phyloP scores from a whole-genome alignment of 2,329 filamentous ascomycete genomes.

The Drechslerella stenobrocha region DNA sequence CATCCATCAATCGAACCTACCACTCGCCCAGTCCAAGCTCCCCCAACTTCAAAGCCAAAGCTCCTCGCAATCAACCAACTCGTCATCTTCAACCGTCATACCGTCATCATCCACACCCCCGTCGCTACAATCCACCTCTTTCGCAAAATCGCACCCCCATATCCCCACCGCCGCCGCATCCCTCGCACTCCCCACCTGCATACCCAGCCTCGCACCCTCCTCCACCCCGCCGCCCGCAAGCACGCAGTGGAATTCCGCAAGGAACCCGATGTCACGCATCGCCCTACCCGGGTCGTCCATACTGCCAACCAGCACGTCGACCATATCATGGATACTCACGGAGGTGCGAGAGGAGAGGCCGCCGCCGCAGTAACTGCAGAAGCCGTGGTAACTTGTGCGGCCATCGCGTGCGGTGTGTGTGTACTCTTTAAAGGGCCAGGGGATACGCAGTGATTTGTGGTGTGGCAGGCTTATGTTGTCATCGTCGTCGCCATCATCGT shows the following conservation, averaged over 20 bases:
- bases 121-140: constrained; percentile 1
- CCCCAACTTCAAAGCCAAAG: too few species aligned
- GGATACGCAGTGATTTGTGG: constrained; percentile 24
- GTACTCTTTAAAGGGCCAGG: constrained; percentile 42
- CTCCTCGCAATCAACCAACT: neutral
- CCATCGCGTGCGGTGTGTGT: constrained; percentile 26
- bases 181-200: constrained; percentile 14
- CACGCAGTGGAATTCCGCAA: constrained; percentile 34
- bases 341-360: constrained; percentile 36
- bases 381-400: constrained; percentile 32
- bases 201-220: constrained; percentile 24
- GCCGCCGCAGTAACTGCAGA: constrained; percentile 39
- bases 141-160: constrained; percentile 23
- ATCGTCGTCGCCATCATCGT: too few species aligned
- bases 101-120: too few species aligned
- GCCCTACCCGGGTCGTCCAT: constrained; percentile 39
- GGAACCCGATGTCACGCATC: constrained; percentile 24
- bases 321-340: constrained; percentile 27
- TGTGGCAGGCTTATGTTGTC: too few species aligned
- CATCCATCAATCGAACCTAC: too few species aligned
- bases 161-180: constrained; percentile 15
- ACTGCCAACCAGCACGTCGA: constrained; percentile 32
- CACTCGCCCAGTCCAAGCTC: too few species aligned
- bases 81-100: constrained; percentile 6
- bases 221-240: constrained; percentile 18